Percentiles rank a stretch among this genome's conserved stretches.
Conservation (phyloP, 2,329 filamentous ascomycete species). For the Alternaria tenuissima region DNA sequence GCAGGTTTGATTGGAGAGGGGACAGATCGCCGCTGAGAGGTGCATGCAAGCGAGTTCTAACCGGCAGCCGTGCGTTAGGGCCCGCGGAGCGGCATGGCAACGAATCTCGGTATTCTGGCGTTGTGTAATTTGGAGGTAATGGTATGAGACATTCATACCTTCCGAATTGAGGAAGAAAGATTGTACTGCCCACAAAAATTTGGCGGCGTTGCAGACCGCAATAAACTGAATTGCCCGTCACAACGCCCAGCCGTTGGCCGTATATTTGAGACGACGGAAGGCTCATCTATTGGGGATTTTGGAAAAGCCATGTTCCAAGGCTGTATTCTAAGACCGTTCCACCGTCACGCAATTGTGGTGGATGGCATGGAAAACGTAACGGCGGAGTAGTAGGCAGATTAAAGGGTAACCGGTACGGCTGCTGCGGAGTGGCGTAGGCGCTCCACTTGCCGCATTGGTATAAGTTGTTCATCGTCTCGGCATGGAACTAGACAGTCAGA, state of each 20-base stretch:
- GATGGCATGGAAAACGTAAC: background rate
- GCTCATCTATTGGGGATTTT: background rate
- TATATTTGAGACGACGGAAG: background rate
- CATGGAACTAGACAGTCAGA: background rate
- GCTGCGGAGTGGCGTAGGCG: background rate
- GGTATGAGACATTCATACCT: background rate
- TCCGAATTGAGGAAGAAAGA: background rate
- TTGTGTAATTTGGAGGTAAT: background rate
- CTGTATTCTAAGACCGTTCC: background rate
- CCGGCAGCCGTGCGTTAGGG: background rate
- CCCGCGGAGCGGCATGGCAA: background rate
- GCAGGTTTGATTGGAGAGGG: background rate
- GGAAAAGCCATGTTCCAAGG: background rate
- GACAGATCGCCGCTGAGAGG: background rate
- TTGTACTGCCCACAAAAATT: background rate
- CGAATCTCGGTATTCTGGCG: background rate
- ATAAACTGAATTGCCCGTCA: background rate
- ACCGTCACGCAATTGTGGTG: background rate
- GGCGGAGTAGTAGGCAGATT: background rate
- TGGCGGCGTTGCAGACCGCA: background rate
- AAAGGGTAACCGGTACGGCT: background rate
- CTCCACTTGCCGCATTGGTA: constrained; percentile 14
- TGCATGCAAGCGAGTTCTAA: constrained; percentile 5
- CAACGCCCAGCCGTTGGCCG: background rate
- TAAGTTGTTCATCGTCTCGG: background rate